Conservation (phyloP, 805 yeast species). For the Starmerella apis region DNA sequence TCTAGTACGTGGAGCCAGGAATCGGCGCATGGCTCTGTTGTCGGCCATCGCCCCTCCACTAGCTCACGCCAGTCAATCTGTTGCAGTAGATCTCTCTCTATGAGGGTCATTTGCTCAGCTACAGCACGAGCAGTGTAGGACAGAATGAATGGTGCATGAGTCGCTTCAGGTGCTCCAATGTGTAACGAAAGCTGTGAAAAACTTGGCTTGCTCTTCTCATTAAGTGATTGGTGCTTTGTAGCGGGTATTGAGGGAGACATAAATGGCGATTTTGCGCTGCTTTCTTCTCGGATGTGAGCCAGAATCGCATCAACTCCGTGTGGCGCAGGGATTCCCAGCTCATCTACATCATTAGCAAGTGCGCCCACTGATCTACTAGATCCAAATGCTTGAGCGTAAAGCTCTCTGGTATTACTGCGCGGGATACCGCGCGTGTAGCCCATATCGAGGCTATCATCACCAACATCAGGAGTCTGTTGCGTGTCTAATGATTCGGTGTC, state of each 20-base stretch:
- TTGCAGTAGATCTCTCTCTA: slow-evolving; percentile 71
- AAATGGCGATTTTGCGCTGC: background rate
- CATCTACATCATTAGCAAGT: slow-evolving; percentile 1
- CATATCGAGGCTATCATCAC: slow-evolving; percentile 5
- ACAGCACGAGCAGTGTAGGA: slow-evolving; percentile 55
- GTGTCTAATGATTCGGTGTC: background rate
- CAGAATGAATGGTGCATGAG: slow-evolving; percentile 73
- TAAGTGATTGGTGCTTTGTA: background rate
- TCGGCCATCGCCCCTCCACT: slow-evolving; percentile 64
- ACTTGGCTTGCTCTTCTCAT: background rate
- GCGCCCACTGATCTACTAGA: background rate
- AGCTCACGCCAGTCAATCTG: slow-evolving; percentile 91
- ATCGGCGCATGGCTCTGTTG: slow-evolving; percentile 41
- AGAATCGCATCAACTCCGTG: slow-evolving; percentile 4
- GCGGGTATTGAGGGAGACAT: background rate
- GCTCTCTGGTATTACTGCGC: slow-evolving; percentile 14
- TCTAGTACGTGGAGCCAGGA: slow-evolving; percentile 73
- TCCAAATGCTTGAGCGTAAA: slow-evolving; percentile 14
- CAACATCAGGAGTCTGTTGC: background rate
- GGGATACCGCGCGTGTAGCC: slow-evolving; percentile 8
- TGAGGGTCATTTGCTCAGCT: slow-evolving; percentile 73
- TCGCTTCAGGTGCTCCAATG: slow-evolving; percentile 17
- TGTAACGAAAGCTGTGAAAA: slow-evolving; percentile 21
- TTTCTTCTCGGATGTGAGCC: background rate
- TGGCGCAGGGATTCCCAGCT: slow-evolving; percentile 3